These are phyloP conservation scores for Macrophomina tecta DNA, from an alignment of 2,329 filamentous ascomycete species.

Conservation along the genomic window DNA sequence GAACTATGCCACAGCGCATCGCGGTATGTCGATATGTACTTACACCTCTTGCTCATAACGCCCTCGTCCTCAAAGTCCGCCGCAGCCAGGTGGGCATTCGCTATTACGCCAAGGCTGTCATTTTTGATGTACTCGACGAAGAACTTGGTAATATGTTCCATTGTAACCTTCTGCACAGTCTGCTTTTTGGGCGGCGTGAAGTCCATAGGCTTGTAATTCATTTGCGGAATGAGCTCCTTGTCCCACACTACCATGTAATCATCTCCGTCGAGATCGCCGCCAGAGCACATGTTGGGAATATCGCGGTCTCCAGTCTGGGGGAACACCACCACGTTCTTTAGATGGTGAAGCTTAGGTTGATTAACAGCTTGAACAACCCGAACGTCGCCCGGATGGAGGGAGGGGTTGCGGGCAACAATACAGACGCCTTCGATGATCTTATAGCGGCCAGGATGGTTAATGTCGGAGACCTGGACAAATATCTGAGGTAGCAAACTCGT, in stretches of 20 bases:
- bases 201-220: slow-evolving; percentile 79
- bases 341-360: slow-evolving; percentile 71
- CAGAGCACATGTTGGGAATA: slow-evolving; percentile 91
- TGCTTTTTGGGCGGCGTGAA: slow-evolving; percentile 67
- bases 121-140: slow-evolving; percentile 95
- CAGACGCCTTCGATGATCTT: slow-evolving; percentile 77
- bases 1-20: too few species aligned
- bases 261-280: slow-evolving; percentile 93
- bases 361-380: slow-evolving; percentile 86
- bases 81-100: slow-evolving; percentile 78
- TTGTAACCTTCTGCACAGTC: slow-evolving; percentile 67
- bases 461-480: slow-evolving; percentile 79
- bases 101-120: slow-evolving; percentile 79
- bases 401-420: slow-evolving; percentile 88
- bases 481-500: slow-evolving; percentile 74
- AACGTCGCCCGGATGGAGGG: slow-evolving; percentile 89
- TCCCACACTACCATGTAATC: slow-evolving; percentile 98
- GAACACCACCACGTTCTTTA: slow-evolving; percentile 86
- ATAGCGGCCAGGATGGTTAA: slow-evolving; percentile 60
- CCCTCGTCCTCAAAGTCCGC: slow-evolving; percentile 70
- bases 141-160: slow-evolving; percentile 78
- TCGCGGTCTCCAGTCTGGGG: slow-evolving; percentile 83
- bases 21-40: slow-evolving; percentile 37
- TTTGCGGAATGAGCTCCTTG: slow-evolving; percentile 63
- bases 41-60: slow-evolving; percentile 72